A percentile compares a stretch with the other conserved stretches of the same genome.
Conservation (phyloP, 352 stramenopile genomes). For the Phytophthora cactorum region DNA sequence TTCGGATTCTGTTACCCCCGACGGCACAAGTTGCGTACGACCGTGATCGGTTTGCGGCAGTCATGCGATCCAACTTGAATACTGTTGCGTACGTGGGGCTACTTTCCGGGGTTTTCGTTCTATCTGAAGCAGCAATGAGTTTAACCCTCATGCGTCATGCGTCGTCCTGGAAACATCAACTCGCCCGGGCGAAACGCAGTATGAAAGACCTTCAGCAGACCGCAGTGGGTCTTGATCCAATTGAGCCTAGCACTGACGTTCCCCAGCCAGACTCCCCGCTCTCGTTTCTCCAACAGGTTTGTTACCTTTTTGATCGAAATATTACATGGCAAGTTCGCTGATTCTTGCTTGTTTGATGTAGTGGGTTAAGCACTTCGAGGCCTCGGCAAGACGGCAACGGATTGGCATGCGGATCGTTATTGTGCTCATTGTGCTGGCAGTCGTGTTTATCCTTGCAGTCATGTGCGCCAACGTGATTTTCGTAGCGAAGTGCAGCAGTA, state of each 20-base stretch:
- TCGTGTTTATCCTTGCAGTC: slow-evolving; percentile 62
- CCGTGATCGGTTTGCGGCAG: slow-evolving; percentile 59
- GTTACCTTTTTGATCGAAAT: not conserved
- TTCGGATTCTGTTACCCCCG: slow-evolving; percentile 69
- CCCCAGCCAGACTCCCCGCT: slow-evolving; percentile 9
- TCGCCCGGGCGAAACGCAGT: slow-evolving; percentile 58
- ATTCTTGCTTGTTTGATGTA: slow-evolving; percentile 11
- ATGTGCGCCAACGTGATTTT: slow-evolving; percentile 75
- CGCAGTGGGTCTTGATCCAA: slow-evolving; percentile 18
- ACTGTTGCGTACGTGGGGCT: slow-evolving; percentile 63
- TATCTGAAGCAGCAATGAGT: slow-evolving; percentile 56
- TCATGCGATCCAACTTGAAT: slow-evolving; percentile 65
- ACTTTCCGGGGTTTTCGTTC: slow-evolving; percentile 62
- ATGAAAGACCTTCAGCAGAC: slow-evolving; percentile 45
- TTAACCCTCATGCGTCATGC: slow-evolving; percentile 62
- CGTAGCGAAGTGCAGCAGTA: slow-evolving; percentile 69
- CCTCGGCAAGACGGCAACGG: slow-evolving; percentile 65
- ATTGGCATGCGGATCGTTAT: slow-evolving; percentile 66
- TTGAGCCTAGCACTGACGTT: slow-evolving; percentile 3
- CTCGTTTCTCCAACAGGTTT: slow-evolving; percentile 38
- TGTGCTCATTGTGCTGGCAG: slow-evolving; percentile 49
- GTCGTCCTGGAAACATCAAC: slow-evolving; percentile 59
- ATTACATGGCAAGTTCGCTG: not conserved
- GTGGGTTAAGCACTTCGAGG: slow-evolving; percentile 67
- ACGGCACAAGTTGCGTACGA: slow-evolving; percentile 76